A percentile compares a stretch with the other conserved stretches of the same genome.
These are phyloP conservation scores for Trichophyton mentagrophytes DNA, from an alignment of 2,329 filamentous ascomycete genomes.

Conservation along the genomic window DNA sequence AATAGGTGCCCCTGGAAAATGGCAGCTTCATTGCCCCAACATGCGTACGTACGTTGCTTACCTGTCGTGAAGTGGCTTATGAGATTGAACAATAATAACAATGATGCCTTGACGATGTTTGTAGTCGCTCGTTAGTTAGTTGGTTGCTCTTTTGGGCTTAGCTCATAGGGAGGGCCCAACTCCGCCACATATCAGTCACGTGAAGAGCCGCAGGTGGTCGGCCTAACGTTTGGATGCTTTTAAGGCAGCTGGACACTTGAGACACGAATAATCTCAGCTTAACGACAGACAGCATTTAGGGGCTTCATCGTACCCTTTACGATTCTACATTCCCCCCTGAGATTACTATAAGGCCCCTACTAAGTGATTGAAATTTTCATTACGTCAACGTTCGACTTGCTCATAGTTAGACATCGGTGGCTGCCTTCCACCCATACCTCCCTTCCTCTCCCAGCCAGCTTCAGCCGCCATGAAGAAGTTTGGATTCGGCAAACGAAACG, in stretches of 20 bases:
- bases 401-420: not conserved
- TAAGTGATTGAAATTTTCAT: not conserved
- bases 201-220: not conserved
- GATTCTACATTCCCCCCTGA: not conserved
- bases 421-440: not conserved
- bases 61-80: not conserved
- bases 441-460: not conserved
- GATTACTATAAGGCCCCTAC: not conserved
- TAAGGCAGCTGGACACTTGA: not conserved
- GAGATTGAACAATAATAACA: not conserved
- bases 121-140: not conserved
- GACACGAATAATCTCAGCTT: not conserved
- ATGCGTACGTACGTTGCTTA: not conserved
- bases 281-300: not conserved
- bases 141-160: not conserved
- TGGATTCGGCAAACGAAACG: constrained; percentile 42
- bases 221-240: not conserved
- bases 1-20: not conserved
- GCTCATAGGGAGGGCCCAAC: not conserved
- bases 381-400: not conserved
- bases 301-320: not conserved
- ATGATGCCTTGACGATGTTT: not conserved
- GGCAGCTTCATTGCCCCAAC: not conserved
- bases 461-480: constrained; percentile 16
- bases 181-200: constrained; percentile 1